Base-by-base conservation (phyloP, 176 grass and related monocot genomes). In the Chrysopogon serrulatus region DNA sequence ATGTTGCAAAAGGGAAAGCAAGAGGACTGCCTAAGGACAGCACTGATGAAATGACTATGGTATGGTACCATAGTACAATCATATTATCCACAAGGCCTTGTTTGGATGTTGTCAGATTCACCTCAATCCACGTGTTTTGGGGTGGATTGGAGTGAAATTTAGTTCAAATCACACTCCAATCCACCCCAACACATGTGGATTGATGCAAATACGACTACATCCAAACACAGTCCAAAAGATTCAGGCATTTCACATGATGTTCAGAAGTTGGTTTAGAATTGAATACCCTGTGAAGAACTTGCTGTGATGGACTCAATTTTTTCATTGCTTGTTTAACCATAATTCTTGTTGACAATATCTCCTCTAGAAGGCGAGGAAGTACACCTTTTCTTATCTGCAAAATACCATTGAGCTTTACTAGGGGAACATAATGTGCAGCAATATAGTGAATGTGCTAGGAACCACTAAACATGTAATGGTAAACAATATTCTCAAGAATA, bases 251-350 rank as follows among this genome's bases (percentile, higher is more conserved):
- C n/a, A 24, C 7, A 74, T 67, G 57, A 66, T 73, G 44, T 72
- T 73, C 0, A 9, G 54, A 81, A 73, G 68, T 21, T 82, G 54
- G 45, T 82, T 64, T 72, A 31, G n/a, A 86, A 35, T 33, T 48
- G 39, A 87, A 68, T 94, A 98, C 95, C 92, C 91, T 91, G 71
- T 95, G 86, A 74, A 95, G 68, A 91, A 98, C 90, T 85, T 91
- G 85, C 73, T 95, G 84, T 39, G 90, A 93, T 80, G 92, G 66
- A 74, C 36, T 64, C 77, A 98, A 77, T 62, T 88, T 98, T 83
- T 98, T 98, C 90, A 98, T 93, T 82, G 92, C 90, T 87, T 98
- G 89, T 82, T 98, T 98, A 68, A 93, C 82, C 95, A 95, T 87
- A 86, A 98, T 93, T 86, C 95, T 90, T 76, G 95, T 98, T 65